A percentile compares a stretch with the other conserved stretches of the same genome.
Conservation (phyloP, 768 basidiomycete genomes). For the Guyanaporus albipodus region DNA sequence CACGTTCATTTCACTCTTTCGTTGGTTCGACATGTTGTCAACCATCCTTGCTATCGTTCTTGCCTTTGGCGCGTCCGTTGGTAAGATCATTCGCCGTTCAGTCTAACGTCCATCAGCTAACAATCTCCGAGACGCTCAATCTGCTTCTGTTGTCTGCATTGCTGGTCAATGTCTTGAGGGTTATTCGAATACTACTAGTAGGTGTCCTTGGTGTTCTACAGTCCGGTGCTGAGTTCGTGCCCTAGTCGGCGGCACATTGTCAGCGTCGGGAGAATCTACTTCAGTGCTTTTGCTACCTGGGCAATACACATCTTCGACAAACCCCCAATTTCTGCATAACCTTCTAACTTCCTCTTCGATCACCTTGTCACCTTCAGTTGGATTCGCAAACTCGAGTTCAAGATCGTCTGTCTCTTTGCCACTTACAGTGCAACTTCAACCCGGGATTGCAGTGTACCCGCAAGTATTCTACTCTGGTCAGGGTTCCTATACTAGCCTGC, state of each 20-base stretch:
- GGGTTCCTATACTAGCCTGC: conserved; percentile 54
- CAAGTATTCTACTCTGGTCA: conserved; percentile 62
- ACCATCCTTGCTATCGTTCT: conserved; percentile 35
- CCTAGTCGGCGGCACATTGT: conserved; percentile 68
- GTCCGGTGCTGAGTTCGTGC: conserved; percentile 12
- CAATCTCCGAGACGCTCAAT: conserved; percentile 46
- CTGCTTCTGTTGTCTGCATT: conserved; percentile 69
- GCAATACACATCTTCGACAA: conserved; percentile 67
- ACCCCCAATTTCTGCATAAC: conserved; percentile 67
- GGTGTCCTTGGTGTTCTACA: conserved; percentile 31
- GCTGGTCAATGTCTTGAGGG: conserved; percentile 87
- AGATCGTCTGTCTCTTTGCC: conserved; percentile 50
- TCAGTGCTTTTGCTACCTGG: conserved; percentile 69
- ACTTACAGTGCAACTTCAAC: conserved; percentile 60
- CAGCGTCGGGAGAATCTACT: conserved; percentile 48
- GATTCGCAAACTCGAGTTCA: conserved; percentile 58
- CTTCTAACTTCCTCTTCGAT: conserved; percentile 63
- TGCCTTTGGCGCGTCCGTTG: conserved; percentile 36
- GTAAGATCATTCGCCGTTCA: conserved; percentile 23
- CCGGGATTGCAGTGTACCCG: conserved; percentile 67
- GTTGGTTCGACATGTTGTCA: conserved; percentile 37
- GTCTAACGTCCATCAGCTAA: not conserved
- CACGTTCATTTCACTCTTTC: conserved; percentile 24
- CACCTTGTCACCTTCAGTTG: conserved; percentile 52
- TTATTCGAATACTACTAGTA: conserved; percentile 63